Evolutionary conservation across 345 rosid genomes (phyloP), one percentile per base, ranked within the genome.

Genomic region (Brassica nigra): DNA sequence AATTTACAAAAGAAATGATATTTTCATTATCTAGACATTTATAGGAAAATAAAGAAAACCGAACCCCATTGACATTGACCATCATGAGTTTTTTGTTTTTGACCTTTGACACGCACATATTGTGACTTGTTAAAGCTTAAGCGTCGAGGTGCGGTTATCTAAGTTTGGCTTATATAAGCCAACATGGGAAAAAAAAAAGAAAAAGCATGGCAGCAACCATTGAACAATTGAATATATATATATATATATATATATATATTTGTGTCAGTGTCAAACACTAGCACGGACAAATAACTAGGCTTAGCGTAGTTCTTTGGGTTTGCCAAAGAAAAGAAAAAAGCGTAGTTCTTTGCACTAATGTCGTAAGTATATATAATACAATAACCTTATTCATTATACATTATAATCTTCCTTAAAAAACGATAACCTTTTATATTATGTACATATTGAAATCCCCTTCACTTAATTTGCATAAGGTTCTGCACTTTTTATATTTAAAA

Each of bases 41-140:
- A 28, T 44, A 18, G 54, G 55, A 16, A 36, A 62, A 16, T 31
- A 69, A 54, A 39, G 31, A 75, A 79, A 81, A 77, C 67, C 83
- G 75, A 84, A 80, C 39, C 71, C 62, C 66, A 69, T 74, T 80
- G 83, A 80, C 83, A 47, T 74, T 77, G 84, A 83, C 82, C 71
- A 78, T 62, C 65, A 63, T 79, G 70, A 62, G 68, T 49, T 14
- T 14, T n/a, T 14, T 29, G 68, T 36, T 73, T 77, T 80, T 83
- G 82, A 75, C 59, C 57, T 84, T 73, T 58, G 70, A 73, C 78
- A 73, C 33, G 57, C 58, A 20, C 64, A 67, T 73, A 62, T 62
- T 68, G 70, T 74, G 78, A 80, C 71, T 74, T 74, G 66, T 62
- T 75, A 74, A 74, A 68, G 83, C 71, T 74, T 74, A 74, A 68